Percentiles rank a stretch among this genome's conserved stretches.
Evolutionary conservation across 2,329 filamentous ascomycete genomes (phyloP).

Genomic region (Cercospora sp.): DNA sequence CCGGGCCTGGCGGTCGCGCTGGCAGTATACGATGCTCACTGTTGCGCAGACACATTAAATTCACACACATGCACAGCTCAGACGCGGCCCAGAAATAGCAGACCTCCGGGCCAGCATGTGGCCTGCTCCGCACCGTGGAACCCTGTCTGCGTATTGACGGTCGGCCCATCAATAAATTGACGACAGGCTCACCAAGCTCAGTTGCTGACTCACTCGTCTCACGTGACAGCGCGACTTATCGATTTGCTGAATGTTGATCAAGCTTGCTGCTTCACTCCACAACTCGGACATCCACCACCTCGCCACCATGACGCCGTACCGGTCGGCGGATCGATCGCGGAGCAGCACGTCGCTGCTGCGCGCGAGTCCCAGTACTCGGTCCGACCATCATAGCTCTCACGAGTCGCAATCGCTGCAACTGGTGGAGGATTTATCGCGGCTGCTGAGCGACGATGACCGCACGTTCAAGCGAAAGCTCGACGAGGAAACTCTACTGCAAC

Average conservation of each 20-base stretch:
- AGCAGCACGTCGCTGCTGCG: constrained; percentile 20
- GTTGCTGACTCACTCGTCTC: neutral
- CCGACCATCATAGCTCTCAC: constrained; percentile 11
- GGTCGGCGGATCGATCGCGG: constrained; percentile 15
- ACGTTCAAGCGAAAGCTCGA: constrained; percentile 24
- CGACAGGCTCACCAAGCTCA: neutral
- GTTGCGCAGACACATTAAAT: neutral
- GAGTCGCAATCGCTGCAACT: constrained; percentile 10
- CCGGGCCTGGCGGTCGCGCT: neutral
- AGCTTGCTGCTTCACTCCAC: neutral
- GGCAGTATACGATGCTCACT: neutral
- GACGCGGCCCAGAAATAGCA: neutral
- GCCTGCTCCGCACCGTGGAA: neutral
- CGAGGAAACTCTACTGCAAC: constrained; percentile 21
- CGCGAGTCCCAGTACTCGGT: constrained; percentile 12
- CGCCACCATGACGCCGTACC: constrained; percentile 22
- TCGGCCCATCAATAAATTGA: neutral
- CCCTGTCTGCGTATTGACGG: neutral
- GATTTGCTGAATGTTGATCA: neutral
- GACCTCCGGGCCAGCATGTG: neutral
- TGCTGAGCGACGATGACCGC: constrained; percentile 22
- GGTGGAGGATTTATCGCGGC: constrained; percentile 22
- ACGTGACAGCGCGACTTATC: neutral
- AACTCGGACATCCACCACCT: neutral
- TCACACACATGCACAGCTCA: neutral